Evolutionary conservation across 768 basidiomycete species (phyloP).

Genomic region (Tricholoma hemisulphureum): DNA sequence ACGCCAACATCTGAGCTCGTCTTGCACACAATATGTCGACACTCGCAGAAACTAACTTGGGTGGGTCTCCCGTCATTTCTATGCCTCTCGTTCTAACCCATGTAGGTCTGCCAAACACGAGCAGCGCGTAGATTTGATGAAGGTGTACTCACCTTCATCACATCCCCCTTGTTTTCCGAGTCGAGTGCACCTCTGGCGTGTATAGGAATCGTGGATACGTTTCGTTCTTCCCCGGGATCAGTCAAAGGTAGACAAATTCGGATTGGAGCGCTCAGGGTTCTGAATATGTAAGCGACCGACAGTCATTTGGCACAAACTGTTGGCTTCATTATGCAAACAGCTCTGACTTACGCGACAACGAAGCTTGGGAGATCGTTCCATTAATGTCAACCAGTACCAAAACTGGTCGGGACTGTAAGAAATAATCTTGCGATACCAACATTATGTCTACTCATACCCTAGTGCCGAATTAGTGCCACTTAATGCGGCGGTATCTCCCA

Average conservation of each 20-base stretch:
- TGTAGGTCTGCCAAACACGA: conserved; percentile 32
- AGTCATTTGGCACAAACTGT: neutral
- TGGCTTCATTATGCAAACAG: conserved; percentile 31
- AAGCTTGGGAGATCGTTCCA: conserved; percentile 46
- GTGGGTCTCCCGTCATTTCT: conserved; percentile 22
- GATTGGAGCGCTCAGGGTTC: conserved; percentile 48
- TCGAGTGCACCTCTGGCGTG: conserved; percentile 37
- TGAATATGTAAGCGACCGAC: conserved; percentile 49
- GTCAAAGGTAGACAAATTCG: conserved; percentile 35
- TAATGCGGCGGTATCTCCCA: conserved; percentile 56
- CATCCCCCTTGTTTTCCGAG: conserved; percentile 36
- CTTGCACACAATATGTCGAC: conserved; percentile 31
- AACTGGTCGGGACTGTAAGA: conserved; percentile 53
- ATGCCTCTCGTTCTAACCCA: conserved; percentile 7
- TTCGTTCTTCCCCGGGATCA: conserved; percentile 38
- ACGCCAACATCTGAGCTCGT: conserved; percentile 39
- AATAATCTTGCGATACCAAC: neutral
- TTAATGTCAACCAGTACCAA: conserved; percentile 43
- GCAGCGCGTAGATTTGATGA: conserved; percentile 41
- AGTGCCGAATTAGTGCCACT: conserved; percentile 52
- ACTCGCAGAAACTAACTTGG: conserved; percentile 33
- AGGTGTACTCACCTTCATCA: conserved; percentile 46
- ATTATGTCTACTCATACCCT: conserved; percentile 3
- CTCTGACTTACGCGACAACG: conserved; percentile 50
- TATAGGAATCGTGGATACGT: conserved; percentile 47